Evolutionary conservation across 2,329 filamentous ascomycete genomes (phyloP), one percentile per base, ranked within the genome.

Genomic region (Monosporascus cannonballus): DNA sequence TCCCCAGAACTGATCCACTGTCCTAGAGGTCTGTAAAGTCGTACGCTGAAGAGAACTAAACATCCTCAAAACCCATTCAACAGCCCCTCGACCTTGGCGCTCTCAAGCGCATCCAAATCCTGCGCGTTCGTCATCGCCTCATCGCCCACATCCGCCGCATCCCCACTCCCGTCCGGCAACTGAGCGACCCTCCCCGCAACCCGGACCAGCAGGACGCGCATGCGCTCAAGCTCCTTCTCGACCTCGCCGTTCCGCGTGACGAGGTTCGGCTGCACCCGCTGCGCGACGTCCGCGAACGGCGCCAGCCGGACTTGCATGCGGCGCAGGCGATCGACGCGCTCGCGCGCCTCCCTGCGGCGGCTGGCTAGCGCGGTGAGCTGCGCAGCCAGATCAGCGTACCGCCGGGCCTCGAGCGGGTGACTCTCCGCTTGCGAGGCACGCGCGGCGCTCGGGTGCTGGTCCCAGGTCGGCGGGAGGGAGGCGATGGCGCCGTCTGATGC

Each of bases 191-290:
- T 74, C 2, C 76, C 80, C 4, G 77, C 76, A 0, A 87, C 82
- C 25, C 84, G 74, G 1, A 78, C 76, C 51, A 86, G 73, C 56
- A 90, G 68, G 58, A 84, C 73, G 36, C 84, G 78, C 78, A 86
- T 88, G 56, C 77, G 79, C 65, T 84, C 80, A 51, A 90, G 71
- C 68, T 90, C 86, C 50, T 72, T 73, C 64, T 86, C 85, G 9
- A 90, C 67, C 47, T 83, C 78, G 1, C 84, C 83, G 63, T 86
- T 80, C 34, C 80, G 78, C 49, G 82, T 85, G 1, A 87, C 76
- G 3, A 90, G 67, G 64, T 89, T 89, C 53, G 81, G 78, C 65
- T 90, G 87, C 6, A 86, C 70, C 7, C 65, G 52, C 42, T 66
- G 44, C 54, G 53, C 24, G 62, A 57, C 38, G 11, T 44, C 37